A percentile compares a stretch with the other conserved stretches of the same genome.
Conservation (phyloP, 345 rosid species). For the Xanthoceras sorbifolium region DNA sequence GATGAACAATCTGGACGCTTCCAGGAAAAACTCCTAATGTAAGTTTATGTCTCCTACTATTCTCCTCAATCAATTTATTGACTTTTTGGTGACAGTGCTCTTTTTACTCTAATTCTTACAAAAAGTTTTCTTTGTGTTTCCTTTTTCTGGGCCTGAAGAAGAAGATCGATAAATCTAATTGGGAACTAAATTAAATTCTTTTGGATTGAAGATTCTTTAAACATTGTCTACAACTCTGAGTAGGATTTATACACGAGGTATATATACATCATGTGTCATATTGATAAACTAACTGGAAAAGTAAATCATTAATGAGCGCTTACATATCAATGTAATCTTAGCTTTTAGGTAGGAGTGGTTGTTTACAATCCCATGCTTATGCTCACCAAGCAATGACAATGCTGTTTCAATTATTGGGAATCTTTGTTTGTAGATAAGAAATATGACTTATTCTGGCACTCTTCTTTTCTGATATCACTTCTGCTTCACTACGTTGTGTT, state of each 20-base stretch:
- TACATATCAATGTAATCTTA: background rate
- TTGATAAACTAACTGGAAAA: background rate
- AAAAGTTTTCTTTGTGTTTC: background rate
- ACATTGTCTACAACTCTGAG: background rate
- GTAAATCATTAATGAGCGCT: background rate
- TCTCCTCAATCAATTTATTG: conserved; percentile 6
- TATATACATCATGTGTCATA: background rate
- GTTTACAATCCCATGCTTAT: background rate
- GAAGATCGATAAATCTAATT: conserved; percentile 4
- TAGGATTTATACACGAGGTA: background rate
- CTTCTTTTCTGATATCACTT: background rate
- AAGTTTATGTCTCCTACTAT: conserved; percentile 34
- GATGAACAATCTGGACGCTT: conserved; percentile 25
- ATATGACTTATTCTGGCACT: background rate
- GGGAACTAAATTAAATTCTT: background rate
- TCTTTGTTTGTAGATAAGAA: background rate
- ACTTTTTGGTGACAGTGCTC: background rate
- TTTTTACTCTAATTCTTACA: background rate
- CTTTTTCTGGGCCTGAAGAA: background rate
- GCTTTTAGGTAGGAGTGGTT: background rate
- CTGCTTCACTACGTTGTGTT: background rate
- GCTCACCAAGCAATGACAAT: background rate
- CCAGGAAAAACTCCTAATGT: conserved; percentile 74
- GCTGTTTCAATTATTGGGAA: background rate
- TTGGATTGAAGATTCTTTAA: background rate